Percentiles rank a stretch among this genome's conserved stretches.
Conservation (phyloP, 2,329 filamentous ascomycete species). For the Aspergillus chevalieri region DNA sequence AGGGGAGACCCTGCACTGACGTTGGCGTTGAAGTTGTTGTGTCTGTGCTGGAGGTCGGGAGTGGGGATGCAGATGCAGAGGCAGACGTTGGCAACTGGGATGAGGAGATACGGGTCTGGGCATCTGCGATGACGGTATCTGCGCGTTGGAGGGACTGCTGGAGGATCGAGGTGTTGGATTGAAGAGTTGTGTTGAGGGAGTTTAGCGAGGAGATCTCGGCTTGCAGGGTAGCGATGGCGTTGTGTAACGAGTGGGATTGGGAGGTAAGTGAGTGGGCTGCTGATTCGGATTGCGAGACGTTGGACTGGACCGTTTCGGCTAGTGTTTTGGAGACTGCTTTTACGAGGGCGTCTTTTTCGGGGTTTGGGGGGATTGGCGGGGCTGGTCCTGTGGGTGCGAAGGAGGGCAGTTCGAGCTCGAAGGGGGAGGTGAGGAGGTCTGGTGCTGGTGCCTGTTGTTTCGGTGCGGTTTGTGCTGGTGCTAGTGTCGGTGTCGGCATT, state of each 20-base stretch:
- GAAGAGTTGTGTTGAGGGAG: slow-evolving; percentile 63
- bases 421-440: slow-evolving; percentile 59
- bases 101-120: slow-evolving; percentile 50
- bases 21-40: slow-evolving; percentile 23
- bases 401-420: slow-evolving; percentile 53
- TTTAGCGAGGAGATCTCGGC: slow-evolving; percentile 66
- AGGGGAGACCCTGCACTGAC: slow-evolving; percentile 48
- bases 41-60: no score
- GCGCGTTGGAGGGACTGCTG: slow-evolving; percentile 71
- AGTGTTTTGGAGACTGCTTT: slow-evolving; percentile 68
- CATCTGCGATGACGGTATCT: slow-evolving; percentile 68
- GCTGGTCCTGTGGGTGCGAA: slow-evolving; percentile 46
- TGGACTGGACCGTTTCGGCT: slow-evolving; percentile 61
- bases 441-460: slow-evolving; percentile 19
- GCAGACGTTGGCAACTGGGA: slow-evolving; percentile 11
- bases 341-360: slow-evolving; percentile 85
- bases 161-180: slow-evolving; percentile 71
- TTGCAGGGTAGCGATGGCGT: slow-evolving; percentile 63
- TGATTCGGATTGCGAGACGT: slow-evolving; percentile 64
- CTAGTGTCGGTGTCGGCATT: slow-evolving; percentile 13
- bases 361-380: slow-evolving; percentile 89
- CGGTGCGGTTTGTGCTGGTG: slow-evolving; percentile 17
- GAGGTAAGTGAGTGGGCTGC: slow-evolving; percentile 70
- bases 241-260: slow-evolving; percentile 70
- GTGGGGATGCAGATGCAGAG: slow-evolving; percentile 1